phyloP scores from a whole-genome alignment of 2,329 filamentous ascomycete species.

The Hymenotorrendiella dingleyae region DNA sequence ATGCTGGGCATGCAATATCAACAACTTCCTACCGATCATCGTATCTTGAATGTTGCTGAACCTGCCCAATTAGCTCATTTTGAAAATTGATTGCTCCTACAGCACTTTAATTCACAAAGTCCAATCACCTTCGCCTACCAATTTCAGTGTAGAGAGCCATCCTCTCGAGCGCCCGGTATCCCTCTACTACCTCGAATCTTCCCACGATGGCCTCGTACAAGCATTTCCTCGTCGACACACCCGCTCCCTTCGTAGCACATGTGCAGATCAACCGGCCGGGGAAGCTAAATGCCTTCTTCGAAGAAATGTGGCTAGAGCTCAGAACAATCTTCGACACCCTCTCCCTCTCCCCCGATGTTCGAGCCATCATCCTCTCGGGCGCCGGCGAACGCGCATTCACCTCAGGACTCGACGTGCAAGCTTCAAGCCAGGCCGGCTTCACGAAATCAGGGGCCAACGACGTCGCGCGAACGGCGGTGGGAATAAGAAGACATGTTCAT shows the following conservation, averaged over 20 bases:
- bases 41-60: too few relatives aligned
- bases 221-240: slow-evolving; percentile 58
- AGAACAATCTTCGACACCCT: slow-evolving; percentile 65
- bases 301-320: slow-evolving; percentile 82
- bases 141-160: too few relatives aligned
- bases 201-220: slow-evolving; percentile 22
- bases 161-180: too few relatives aligned
- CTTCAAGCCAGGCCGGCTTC: slow-evolving; percentile 50
- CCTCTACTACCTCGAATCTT: too few relatives aligned
- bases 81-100: too few relatives aligned
- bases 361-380: slow-evolving; percentile 73
- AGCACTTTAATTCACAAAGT: too few relatives aligned
- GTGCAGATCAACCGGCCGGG: slow-evolving; percentile 83
- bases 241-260: slow-evolving; percentile 70
- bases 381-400: slow-evolving; percentile 82
- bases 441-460: slow-evolving; percentile 42
- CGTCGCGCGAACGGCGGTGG: slow-evolving; percentile 55
- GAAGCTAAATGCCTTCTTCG: slow-evolving; percentile 84
- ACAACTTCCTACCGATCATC: too few relatives aligned
- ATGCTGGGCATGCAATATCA: too few relatives aligned
- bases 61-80: too few relatives aligned
- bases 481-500: slow-evolving; percentile 60
- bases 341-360: slow-evolving; percentile 65
- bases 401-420: slow-evolving; percentile 75
- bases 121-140: too few relatives aligned